phyloP scores from a whole-genome alignment of 441 rosid species.

The Mallotus repandus region DNA sequence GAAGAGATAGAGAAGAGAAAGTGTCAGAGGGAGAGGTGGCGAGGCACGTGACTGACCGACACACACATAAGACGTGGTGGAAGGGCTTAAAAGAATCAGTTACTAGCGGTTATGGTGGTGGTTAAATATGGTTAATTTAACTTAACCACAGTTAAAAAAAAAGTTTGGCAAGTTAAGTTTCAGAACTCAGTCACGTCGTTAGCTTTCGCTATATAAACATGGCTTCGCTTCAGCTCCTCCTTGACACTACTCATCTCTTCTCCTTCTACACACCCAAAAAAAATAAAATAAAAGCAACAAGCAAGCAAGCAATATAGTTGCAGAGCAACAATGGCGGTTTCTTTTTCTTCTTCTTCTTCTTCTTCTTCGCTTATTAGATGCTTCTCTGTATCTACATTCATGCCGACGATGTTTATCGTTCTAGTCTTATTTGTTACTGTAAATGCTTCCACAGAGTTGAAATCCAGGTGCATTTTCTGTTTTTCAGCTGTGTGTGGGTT shows the following conservation, averaged over 20 bases:
- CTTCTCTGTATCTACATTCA: slow-evolving; percentile 18
- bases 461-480: slow-evolving; percentile 32
- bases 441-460: slow-evolving; percentile 24
- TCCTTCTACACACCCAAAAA: slow-evolving; percentile 4
- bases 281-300: not conserved
- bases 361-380: slow-evolving; percentile 15
- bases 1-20: not conserved
- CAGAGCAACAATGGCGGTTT: slow-evolving; percentile 33
- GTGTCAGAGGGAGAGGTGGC: slow-evolving; percentile 21
- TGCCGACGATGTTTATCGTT: slow-evolving; percentile 16
- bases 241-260: slow-evolving; percentile 14
- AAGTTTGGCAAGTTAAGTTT: slow-evolving; percentile 23
- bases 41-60: slow-evolving; percentile 38
- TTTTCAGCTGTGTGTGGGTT: too few relatives aligned
- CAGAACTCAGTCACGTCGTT: not conserved
- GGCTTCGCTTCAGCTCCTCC: slow-evolving; percentile 10
- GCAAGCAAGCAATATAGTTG: not conserved
- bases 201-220: slow-evolving; percentile 27
- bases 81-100: slow-evolving; percentile 21
- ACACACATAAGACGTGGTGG: slow-evolving; percentile 15
- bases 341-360: too few relatives aligned
- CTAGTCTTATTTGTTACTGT: slow-evolving; percentile 22
- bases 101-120: slow-evolving; percentile 33
- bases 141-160: slow-evolving; percentile 29
- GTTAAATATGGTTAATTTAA: slow-evolving; percentile 21